Evolutionary conservation across 2,329 filamentous ascomycete genomes (phyloP).

Genomic region (Epichloe scottii): DNA sequence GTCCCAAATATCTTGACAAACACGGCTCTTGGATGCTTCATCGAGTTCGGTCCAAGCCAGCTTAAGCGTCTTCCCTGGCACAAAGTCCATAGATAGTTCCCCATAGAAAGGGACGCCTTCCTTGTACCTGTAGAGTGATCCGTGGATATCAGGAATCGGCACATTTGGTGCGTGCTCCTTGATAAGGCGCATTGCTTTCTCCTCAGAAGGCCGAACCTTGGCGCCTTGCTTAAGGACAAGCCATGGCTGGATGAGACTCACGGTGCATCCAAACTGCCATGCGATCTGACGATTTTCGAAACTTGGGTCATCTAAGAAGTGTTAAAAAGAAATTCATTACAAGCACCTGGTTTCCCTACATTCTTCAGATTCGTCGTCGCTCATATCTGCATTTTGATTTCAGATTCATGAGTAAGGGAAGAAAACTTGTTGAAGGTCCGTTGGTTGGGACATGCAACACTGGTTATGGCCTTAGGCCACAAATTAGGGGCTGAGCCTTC

Average conservation of each 20-base stretch:
- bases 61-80: slow-evolving; percentile 5
- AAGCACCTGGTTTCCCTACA: no score
- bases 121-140: neutral
- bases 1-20: slow-evolving; percentile 8
- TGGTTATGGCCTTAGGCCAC: no score
- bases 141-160: slow-evolving; percentile 3
- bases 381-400: no score
- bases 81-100: slow-evolving; percentile 6
- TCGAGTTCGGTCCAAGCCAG: slow-evolving; percentile 5
- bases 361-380: no score
- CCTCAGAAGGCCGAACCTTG: slow-evolving; percentile 8
- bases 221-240: slow-evolving; percentile 7
- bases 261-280: slow-evolving; percentile 2
- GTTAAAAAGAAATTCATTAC: no score
- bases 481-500: no score
- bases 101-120: slow-evolving; percentile 1
- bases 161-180: slow-evolving; percentile 3
- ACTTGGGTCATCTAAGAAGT: no score
- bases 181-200: slow-evolving; percentile 7
- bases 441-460: no score
- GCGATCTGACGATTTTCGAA: neutral
- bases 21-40: slow-evolving; percentile 5
- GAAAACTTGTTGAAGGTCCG: no score
- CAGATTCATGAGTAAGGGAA: no score
- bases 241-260: slow-evolving; percentile 5